Evolutionary conservation across 176 grass and related monocot genomes (phyloP), one percentile per base, ranked within the genome.

Genomic region (Paspalum vaginatum): DNA sequence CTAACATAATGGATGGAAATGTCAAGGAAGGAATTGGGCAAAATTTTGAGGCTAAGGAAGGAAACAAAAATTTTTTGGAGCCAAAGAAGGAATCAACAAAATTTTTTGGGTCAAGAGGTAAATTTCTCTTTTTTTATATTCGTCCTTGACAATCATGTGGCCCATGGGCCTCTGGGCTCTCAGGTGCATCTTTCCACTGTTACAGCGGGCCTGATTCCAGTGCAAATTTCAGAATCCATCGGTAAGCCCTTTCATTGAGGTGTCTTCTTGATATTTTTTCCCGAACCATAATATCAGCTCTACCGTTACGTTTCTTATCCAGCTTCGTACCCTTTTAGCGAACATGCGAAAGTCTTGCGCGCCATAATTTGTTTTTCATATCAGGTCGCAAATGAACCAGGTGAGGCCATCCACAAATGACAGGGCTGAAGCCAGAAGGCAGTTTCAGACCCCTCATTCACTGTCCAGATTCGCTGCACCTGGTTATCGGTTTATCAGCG

Each of bases 111-210:
- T 3, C 32, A 32, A 32, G 32, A 32, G 3, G 32, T 32, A 32
- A 32, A 32, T 32, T 32, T 32, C 32, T 32, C 32, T n/a, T n/a
- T n/a, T n/a, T n/a, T n/a, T n/a, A n/a, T n/a, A n/a, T n/a, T n/a
- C n/a, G n/a, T 32, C 69, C 16, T 37, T 15, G 6, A 26, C 4
- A 40, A 51, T 55, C 5, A 5, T 53, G 60, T 38, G 60, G 45
- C 17, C 60, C 78, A 81, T 59, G 65, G 52, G 41, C 52, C 52
- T 32, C 2, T 80, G 16, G 39, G 9, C 15, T 47, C 9, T 75
- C 13, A 4, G 20, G 17, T 64, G 43, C 55, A 58, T 58, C 7
- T 65, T 61, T 67, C n/a, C 42, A 21, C 20, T 42, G 53, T 41
- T 42, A 44, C 13, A 17, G 20, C 1, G 17, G 27, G 27, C 26